Evolutionary conservation across 805 yeast genomes (phyloP).

Genomic region (Monosporozyma servazzii): DNA sequence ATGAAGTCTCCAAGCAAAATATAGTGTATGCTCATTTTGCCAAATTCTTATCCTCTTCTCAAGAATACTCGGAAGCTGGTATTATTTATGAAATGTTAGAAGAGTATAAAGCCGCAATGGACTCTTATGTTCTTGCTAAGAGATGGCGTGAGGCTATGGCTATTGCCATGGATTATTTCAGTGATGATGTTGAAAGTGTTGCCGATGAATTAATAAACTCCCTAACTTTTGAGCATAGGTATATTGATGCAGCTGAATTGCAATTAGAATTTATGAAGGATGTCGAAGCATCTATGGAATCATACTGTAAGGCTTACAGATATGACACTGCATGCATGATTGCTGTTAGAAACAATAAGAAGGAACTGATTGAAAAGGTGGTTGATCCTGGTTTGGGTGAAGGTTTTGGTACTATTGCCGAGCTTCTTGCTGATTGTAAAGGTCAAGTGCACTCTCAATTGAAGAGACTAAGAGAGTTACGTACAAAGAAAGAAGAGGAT

Average conservation of each 20-base stretch:
- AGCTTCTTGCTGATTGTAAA: conserved; percentile 86
- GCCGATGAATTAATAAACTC: conserved; percentile 53
- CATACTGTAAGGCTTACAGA: conserved; percentile 64
- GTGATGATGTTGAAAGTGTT: conserved; percentile 34
- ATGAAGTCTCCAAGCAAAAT: conserved; percentile 46
- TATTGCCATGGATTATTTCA: conserved; percentile 38
- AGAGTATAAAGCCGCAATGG: conserved; percentile 50
- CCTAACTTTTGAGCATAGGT: conserved; percentile 60
- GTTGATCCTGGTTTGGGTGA: conserved; percentile 74
- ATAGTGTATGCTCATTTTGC: conserved; percentile 56
- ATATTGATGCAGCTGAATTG: conserved; percentile 72
- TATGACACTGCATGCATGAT: conserved; percentile 71
- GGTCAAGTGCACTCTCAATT: conserved; percentile 79
- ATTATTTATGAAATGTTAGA: conserved; percentile 63
- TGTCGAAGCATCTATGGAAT: conserved; percentile 50
- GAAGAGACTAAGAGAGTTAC: conserved; percentile 70
- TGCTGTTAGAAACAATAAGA: conserved; percentile 37
- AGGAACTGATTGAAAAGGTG: conserved; percentile 43
- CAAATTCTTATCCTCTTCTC: conserved; percentile 43
- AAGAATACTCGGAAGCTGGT: conserved; percentile 67
- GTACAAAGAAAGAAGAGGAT: conserved; percentile 74
- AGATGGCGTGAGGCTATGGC: conserved; percentile 82
- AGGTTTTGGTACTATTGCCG: conserved; percentile 81
- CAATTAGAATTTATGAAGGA: conserved; percentile 54
- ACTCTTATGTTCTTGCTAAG: conserved; percentile 57